phyloP scores from a whole-genome alignment of 306 rosid species.

The Mimosa bimucronata region DNA sequence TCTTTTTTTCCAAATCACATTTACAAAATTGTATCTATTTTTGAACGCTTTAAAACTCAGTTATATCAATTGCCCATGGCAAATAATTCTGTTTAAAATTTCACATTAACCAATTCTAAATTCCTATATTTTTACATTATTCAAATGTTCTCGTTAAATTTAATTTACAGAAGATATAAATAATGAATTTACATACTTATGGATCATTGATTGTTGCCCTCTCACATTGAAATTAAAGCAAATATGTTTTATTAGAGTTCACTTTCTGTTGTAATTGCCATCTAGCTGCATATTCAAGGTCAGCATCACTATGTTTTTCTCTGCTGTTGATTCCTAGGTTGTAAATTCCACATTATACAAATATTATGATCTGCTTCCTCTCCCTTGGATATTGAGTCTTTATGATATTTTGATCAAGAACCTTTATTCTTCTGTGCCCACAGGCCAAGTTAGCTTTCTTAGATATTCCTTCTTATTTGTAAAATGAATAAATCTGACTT shows the following conservation, averaged over 20 bases:
- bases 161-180: no score
- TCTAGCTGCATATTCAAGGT: background rate
- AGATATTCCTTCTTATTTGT: background rate
- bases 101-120: no score
- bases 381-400: background rate
- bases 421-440: background rate
- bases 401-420: background rate
- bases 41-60: no score
- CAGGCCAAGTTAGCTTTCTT: background rate
- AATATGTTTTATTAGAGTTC: background rate
- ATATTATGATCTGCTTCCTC: background rate
- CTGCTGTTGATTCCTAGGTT: background rate
- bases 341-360: background rate
- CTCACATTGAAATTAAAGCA: no score
- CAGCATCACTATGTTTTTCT: background rate
- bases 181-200: no score
- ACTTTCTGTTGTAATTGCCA: conserved; percentile 10
- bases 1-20: no score
- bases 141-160: no score
- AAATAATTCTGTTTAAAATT: no score
- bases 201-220: background rate
- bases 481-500: background rate
- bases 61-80: no score
- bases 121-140: no score
- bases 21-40: no score